These are phyloP conservation scores for Rhynchospora breviuscula DNA, from an alignment of 176 grass and related monocot species.

Conservation along the genomic window DNA sequence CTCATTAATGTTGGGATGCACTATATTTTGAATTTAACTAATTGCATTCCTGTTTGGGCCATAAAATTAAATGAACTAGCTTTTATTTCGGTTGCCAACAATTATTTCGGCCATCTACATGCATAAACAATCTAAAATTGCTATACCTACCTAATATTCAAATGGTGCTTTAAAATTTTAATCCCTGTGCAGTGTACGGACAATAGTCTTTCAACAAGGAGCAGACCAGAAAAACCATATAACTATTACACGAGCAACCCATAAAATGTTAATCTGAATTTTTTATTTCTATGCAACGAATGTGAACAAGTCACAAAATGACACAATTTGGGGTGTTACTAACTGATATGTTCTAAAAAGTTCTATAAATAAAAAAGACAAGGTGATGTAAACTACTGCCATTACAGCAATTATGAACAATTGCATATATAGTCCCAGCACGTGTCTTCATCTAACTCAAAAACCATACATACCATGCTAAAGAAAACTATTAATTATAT, in stretches of 20 bases:
- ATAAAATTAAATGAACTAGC: neutral
- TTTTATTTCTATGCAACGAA: neutral
- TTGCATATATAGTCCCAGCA: neutral
- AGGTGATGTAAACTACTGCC: neutral
- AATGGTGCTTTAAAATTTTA: neutral
- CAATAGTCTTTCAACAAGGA: neutral
- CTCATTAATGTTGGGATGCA: neutral
- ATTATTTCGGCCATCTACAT: slow-evolving; percentile 15
- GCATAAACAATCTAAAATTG: slow-evolving; percentile 5
- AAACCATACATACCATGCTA: neutral
- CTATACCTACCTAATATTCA: neutral
- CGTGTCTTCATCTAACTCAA: neutral
- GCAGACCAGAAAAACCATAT: neutral
- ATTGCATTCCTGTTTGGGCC: neutral
- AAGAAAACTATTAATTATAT: neutral
- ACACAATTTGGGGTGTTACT: neutral
- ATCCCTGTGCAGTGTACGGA: neutral
- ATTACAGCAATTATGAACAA: neutral
- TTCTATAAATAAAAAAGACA: neutral
- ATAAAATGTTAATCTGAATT: neutral
- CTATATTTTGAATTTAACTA: neutral
- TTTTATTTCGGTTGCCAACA: slow-evolving; percentile 15
- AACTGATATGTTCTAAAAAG: neutral
- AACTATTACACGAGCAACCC: neutral
- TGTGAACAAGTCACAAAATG: neutral